Base-by-base conservation (phyloP, 345 rosid species). In the Theobroma cacao region DNA sequence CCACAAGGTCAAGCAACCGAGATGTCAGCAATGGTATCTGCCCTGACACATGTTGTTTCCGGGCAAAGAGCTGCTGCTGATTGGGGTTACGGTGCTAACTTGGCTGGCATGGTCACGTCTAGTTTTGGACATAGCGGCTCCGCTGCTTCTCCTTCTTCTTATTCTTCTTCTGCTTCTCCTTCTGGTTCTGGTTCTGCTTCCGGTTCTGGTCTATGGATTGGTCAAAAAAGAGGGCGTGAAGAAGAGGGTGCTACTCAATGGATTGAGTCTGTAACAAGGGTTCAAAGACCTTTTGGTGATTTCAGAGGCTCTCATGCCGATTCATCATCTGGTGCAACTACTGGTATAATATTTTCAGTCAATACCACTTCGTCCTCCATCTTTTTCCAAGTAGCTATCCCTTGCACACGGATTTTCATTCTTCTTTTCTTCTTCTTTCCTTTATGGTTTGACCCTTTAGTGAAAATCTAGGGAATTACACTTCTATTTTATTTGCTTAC, bases 11-110 rank as follows among this genome's bases (percentile, higher is more conserved):
- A 76, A 22, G 75, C 78, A 3, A 75, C 84, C 3, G 97, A 91
- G 89, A 88, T 86, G 92, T 88, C 97, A 0, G 89, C 90, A 0
- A 91, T 94, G 83, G 96, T 92, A 5, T 86, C 94, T 0, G 96
- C 94, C 22, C 89, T 92, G 9, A 86, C 97, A 14, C 88, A 87
- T 14, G 96, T 90, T 40, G 90, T 88, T 26, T 88, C 93, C 0
- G 89, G 92, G 3, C 83, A 78, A 3, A 22, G 86, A 22, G 66
- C 50, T 13, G 78, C 67, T n/a, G 11, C 40, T 45, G 80, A 66
- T 58, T 50, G 81, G 77, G 70, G 72, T 17, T 47, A n/a, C 5
- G 79, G 75, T 13, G 77, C 59, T 7, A 74, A 48, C 18, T 43
- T 75, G 38, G 78, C 69, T 5, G 78, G 45, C 56, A 30, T 31